phyloP scores from a whole-genome alignment of 306 rosid species.

The Rubus idaeus region DNA sequence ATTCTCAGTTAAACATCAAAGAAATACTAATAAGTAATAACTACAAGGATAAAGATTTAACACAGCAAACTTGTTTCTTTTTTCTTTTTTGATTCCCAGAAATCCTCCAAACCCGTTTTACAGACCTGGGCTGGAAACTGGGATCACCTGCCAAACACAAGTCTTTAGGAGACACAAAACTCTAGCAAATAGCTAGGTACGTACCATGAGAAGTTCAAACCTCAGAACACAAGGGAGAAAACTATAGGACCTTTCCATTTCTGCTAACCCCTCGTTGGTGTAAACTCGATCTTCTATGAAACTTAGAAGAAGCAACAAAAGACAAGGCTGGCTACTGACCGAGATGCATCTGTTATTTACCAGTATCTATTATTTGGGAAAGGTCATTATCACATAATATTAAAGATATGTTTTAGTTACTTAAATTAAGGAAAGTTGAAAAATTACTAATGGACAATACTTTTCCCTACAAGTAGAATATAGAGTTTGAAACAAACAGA shows the following conservation, averaged over 20 bases:
- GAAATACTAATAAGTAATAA: neutral
- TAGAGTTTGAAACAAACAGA: neutral
- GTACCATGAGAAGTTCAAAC: neutral
- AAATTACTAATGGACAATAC: neutral
- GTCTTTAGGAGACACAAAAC: neutral
- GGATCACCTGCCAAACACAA: neutral
- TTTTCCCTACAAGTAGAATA: neutral
- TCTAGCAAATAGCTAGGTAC: neutral
- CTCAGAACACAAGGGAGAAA: neutral
- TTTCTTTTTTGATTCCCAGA: neutral
- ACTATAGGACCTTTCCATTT: neutral
- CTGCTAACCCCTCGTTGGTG: neutral
- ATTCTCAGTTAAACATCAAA: neutral
- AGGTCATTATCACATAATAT: neutral
- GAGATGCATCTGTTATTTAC: neutral
- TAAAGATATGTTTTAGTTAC: neutral
- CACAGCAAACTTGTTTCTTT: neutral
- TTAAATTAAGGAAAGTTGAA: neutral
- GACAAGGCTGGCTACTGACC: neutral
- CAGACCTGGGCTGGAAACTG: neutral
- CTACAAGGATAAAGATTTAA: neutral
- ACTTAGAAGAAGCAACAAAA: neutral
- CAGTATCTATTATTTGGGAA: neutral
- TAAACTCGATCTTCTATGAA: neutral
- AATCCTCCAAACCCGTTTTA: neutral